These are phyloP conservation scores for Lepidopterella palustris DNA, from an alignment of 495 filamentous ascomycete genomes.

Conservation along the genomic window DNA sequence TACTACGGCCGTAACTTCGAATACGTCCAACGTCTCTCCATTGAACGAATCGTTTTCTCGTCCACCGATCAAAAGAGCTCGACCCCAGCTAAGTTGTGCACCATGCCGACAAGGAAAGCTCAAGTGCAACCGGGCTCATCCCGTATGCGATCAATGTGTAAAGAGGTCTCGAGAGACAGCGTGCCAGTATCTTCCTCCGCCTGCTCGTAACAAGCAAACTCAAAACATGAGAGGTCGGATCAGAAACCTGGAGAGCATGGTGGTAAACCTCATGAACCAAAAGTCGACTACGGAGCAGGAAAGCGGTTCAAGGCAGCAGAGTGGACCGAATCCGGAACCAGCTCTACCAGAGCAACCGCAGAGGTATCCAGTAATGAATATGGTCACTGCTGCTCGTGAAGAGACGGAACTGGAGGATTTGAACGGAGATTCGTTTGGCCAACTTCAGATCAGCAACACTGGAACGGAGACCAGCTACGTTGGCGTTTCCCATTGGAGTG, in stretches of 20 bases:
- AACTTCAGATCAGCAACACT: slow-evolving; percentile 72
- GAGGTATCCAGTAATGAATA: background rate
- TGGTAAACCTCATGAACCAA: slow-evolving; percentile 23
- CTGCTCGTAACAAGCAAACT: slow-evolving; percentile 29
- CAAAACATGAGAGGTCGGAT: slow-evolving; percentile 39
- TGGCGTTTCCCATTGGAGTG: slow-evolving; percentile 85
- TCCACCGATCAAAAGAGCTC: slow-evolving; percentile 30
- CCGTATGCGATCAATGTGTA: slow-evolving; percentile 37
- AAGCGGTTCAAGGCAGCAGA: background rate
- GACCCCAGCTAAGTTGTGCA: slow-evolving; percentile 34
- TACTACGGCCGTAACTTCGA: background rate
- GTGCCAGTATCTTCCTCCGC: slow-evolving; percentile 34
- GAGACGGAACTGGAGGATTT: slow-evolving; percentile 68
- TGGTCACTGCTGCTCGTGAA: slow-evolving; percentile 22
- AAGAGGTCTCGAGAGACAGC: slow-evolving; percentile 31
- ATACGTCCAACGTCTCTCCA: background rate
- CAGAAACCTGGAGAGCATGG: slow-evolving; percentile 33
- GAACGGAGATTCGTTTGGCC: slow-evolving; percentile 74
- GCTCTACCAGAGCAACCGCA: background rate
- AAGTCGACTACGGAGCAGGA: background rate
- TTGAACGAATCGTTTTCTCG: slow-evolving; percentile 8
- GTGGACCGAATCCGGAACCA: background rate
- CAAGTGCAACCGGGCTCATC: slow-evolving; percentile 35
- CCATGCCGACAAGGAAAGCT: slow-evolving; percentile 37
- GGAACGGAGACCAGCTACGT: slow-evolving; percentile 68